Evolutionary conservation across 2,329 filamentous ascomycete genomes (phyloP), one percentile per base, ranked within the genome.

Genomic region (Fulvia fulva): DNA sequence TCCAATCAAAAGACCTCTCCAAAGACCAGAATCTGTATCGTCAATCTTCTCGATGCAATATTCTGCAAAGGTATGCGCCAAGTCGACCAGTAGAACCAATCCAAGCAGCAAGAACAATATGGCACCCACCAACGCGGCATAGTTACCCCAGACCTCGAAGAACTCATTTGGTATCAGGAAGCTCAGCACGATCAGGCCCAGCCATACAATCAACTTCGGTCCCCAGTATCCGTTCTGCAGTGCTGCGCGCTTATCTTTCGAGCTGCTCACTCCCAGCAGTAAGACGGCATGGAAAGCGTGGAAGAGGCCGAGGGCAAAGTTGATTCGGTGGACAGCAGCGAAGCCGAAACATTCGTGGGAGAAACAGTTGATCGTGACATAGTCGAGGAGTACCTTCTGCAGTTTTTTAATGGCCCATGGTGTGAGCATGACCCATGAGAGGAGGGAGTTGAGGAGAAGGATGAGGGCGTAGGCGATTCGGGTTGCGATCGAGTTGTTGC

Each of bases 141-240:
- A 97, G 74, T 96, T 95, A 63, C 94, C 94, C 87, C 91, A 99
- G 64, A 95, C 85, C 70, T 96, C 85, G 78, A 97, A 97, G 81
- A 99, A 97, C 26, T 80, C 81, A 71, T 99, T 93, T 16, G 94
- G 94, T 57, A 99, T 97, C 69, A 99, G 85, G 80, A 97, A 99
- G 25, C 92, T 96, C 58, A 96, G 73, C 59, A 97, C 90, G 60
- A 97, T 86, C 65, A 97, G 84, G 14, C 81, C 85, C 51, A 97
- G 72, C 94, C 94, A 99, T 53, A 87, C 85, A 60, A 97, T 84
- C 58, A 99, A 83, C 78, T 99, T 99, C 47, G 94, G 94, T 1
- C 92, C 94, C 94, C 94, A 99, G 76, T 91, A 99, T n/a, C 93
- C 94, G 77, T 99, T 99, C 73, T 99, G 94, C 55, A 99, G 83